Evolutionary conservation across 208 protist species (phyloP).

Genomic region (Trichomonas vaginalis): DNA sequence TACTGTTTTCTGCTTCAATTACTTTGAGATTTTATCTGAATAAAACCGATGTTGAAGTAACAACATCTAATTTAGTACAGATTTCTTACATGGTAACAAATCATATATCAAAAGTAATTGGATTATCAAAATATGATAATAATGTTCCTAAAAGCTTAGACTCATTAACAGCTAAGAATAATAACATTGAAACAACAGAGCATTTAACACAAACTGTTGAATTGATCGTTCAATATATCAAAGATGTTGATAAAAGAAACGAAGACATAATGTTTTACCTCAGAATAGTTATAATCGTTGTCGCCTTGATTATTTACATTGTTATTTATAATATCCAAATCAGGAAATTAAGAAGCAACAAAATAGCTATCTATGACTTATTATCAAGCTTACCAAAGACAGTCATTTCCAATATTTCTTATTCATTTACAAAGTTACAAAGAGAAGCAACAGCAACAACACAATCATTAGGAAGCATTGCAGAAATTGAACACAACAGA

Average conservation of each 20-base stretch:
- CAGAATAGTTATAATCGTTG: background rate
- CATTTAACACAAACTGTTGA: background rate
- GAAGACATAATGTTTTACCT: background rate
- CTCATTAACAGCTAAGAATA: background rate
- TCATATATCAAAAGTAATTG: background rate
- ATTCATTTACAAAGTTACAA: background rate
- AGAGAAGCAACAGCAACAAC: background rate
- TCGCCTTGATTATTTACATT: background rate
- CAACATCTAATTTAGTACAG: background rate
- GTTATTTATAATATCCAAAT: background rate
- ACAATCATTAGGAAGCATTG: background rate
- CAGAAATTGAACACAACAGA: background rate
- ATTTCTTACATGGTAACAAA: background rate
- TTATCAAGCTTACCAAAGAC: background rate
- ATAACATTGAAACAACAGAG: background rate
- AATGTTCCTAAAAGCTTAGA: background rate
- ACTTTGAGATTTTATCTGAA: background rate
- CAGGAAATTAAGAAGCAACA: background rate
- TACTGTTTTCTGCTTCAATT: too few species aligned
- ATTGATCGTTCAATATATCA: background rate
- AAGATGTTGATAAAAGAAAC: background rate
- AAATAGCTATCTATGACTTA: background rate
- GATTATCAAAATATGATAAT: background rate
- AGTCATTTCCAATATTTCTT: background rate
- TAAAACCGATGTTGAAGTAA: background rate